phyloP scores from a whole-genome alignment of 352 stramenopile genomes.

The Phytophthora cactorum region DNA sequence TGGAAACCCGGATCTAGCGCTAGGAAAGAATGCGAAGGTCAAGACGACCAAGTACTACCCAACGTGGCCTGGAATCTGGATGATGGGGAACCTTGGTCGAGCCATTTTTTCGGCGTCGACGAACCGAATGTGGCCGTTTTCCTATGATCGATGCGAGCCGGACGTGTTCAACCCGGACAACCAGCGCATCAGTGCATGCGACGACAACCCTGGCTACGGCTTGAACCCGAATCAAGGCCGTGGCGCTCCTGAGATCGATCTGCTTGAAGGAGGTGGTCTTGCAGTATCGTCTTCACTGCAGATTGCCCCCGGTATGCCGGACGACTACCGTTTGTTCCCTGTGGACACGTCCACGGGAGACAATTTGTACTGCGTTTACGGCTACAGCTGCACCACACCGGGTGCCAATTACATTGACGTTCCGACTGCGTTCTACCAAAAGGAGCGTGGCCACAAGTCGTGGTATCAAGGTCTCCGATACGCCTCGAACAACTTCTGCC shows the following conservation, averaged over 20 bases:
- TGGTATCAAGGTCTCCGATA: conserved; percentile 58
- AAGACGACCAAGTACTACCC: conserved; percentile 48
- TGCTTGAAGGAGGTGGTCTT: conserved; percentile 81
- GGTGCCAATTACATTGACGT: conserved; percentile 46
- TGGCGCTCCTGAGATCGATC: conserved; percentile 93
- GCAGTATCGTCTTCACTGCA: conserved; percentile 89
- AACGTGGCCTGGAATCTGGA: conserved; percentile 93
- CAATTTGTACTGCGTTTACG: conserved; percentile 39
- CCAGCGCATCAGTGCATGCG: conserved; percentile 80
- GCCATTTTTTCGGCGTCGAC: conserved; percentile 91
- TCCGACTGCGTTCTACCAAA: conserved; percentile 32
- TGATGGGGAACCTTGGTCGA: conserved; percentile 93
- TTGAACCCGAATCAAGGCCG: conserved; percentile 85
- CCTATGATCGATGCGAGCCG: conserved; percentile 87
- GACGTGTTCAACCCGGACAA: conserved; percentile 37
- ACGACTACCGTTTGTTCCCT: conserved; percentile 41
- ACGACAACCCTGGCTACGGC: conserved; percentile 90
- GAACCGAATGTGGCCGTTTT: conserved; percentile 94
- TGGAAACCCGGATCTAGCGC: conserved; percentile 46
- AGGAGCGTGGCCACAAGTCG: conserved; percentile 36
- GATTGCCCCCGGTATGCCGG: conserved; percentile 61
- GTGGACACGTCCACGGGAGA: conserved; percentile 22
- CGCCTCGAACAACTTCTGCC: conserved; percentile 42
- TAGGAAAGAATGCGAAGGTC: conserved; percentile 30
- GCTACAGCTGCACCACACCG: conserved; percentile 26